Conservation (phyloP, 2,329 filamentous ascomycete species). For the Cladosporium austrohemisphaericum region DNA sequence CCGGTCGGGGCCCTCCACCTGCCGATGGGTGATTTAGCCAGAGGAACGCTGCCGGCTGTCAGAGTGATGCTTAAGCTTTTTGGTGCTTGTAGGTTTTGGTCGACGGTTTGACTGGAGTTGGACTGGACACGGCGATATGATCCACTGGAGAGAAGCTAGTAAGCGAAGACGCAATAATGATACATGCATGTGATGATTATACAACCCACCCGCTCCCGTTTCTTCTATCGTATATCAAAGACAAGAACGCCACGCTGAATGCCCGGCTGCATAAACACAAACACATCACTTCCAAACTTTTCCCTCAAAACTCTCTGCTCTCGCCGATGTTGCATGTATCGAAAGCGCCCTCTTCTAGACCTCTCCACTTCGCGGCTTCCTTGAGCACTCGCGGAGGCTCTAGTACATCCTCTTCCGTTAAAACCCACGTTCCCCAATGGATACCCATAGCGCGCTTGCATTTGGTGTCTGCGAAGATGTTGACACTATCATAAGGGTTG, state of each 20-base stretch:
- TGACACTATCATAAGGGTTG: slow-evolving; percentile 80
- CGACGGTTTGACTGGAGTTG: no score
- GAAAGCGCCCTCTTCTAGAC: slow-evolving; percentile 70
- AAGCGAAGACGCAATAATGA: no score
- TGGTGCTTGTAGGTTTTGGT: no score
- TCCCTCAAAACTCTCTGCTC: slow-evolving; percentile 62
- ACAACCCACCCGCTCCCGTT: no score
- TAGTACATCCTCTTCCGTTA: slow-evolving; percentile 79
- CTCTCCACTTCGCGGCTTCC: slow-evolving; percentile 65
- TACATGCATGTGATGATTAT: no score
- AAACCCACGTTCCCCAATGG: slow-evolving; percentile 84
- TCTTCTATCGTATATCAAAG: no score
- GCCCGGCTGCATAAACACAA: neutral
- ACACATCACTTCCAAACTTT: neutral
- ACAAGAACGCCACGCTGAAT: slow-evolving; percentile 14
- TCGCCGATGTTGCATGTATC: slow-evolving; percentile 83
- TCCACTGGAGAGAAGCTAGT: no score
- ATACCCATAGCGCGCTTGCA: slow-evolving; percentile 79
- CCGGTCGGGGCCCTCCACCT: no score
- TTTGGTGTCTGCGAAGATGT: slow-evolving; percentile 80
- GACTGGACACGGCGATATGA: no score
- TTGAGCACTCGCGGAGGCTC: slow-evolving; percentile 74
- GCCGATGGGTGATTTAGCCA: no score
- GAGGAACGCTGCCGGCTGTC: no score
- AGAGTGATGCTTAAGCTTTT: no score